These are phyloP conservation scores for Chrysosporium queenslandicum DNA, from an alignment of 2,329 filamentous ascomycete species.

Conservation along the genomic window DNA sequence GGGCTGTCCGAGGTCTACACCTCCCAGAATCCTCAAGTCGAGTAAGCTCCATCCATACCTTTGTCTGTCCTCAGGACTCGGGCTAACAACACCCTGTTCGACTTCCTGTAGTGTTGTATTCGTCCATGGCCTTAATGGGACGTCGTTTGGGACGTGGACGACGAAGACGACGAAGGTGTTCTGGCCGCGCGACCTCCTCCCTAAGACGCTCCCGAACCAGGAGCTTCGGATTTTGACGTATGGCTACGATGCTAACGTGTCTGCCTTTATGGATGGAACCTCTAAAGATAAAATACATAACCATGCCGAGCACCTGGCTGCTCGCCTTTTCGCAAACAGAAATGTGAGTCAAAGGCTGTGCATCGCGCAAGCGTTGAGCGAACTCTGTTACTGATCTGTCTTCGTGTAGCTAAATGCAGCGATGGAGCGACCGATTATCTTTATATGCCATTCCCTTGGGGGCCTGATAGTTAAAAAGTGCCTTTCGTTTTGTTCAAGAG, in stretches of 20 bases:
- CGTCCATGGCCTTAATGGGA: conserved; percentile 60
- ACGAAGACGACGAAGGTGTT: conserved; percentile 43
- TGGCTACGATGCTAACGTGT: conserved; percentile 61
- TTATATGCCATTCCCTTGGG: conserved; percentile 64
- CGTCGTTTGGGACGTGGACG: conserved; percentile 55
- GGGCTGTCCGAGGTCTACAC: conserved; percentile 36
- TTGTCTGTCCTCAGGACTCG: background rate
- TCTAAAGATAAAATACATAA: conserved; percentile 59
- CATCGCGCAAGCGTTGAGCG: background rate
- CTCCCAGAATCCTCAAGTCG: conserved; percentile 32
- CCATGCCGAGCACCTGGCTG: conserved; percentile 60
- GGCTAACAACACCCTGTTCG: background rate
- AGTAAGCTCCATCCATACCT: conserved; percentile 20
- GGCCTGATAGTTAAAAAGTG: conserved; percentile 63
- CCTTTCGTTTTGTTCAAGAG: conserved; percentile 55
- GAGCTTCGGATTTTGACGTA: conserved; percentile 60
- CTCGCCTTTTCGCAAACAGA: conserved; percentile 53
- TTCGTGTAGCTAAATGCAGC: conserved; percentile 36
- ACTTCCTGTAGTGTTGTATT: conserved; percentile 46
- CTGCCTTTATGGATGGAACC: conserved; percentile 43
- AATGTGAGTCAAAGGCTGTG: conserved; percentile 31
- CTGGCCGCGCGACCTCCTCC: conserved; percentile 61
- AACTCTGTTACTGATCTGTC: background rate
- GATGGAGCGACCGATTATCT: conserved; percentile 58
- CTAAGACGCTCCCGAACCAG: conserved; percentile 46